Evolutionary conservation across 139 green algal species (phyloP), one percentile per base, ranked within the genome.

Genomic region (Picochlorum costavermella): DNA sequence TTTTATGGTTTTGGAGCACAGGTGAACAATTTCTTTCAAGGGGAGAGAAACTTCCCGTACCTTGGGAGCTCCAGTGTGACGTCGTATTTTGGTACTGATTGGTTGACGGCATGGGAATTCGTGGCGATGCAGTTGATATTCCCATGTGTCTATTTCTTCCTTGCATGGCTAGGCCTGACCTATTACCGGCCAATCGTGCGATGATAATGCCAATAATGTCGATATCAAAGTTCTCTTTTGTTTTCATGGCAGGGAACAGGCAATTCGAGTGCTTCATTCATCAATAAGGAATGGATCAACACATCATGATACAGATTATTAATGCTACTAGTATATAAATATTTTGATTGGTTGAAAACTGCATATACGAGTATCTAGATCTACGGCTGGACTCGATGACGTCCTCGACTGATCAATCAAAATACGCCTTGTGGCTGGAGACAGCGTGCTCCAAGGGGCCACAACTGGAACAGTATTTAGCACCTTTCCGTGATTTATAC

Each of bases 401-500:
- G 46, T 23, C 46, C 46, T 53, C 46, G 46, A 51, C 17, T 20
- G 46, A 51, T 51, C 46, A 51, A 23, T 23, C 20, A 23, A 23
- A 23, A 23, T 51, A 51, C 17, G n/a, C 17, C 5, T 20, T 23
- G 17, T 53, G 46, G 46, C 46, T 53, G 17, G 46, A 53, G 46
- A 26, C 46, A 23, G 16, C 46, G 17, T 53, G 46, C 46, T 57
- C 51, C 2, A 50, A 84, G 50, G 50, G 69, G 17, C 87, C 86
- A 2, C 72, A 80, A 16, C 55, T 86, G 2, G 70, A 71, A 16
- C 64, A 76, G 14, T 68, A 82, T 14, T 61, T 91, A 8, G 55
- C 70, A 10, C 72, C 88, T 28, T 74, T 91, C 2, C 70, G 65
- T 5, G 81, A 75, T 17, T 75, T 96, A 13, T 95, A 97, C 63